These are phyloP conservation scores for Beauveria rudraprayagi DNA, from an alignment of 2,329 filamentous ascomycete genomes.

Conservation along the genomic window DNA sequence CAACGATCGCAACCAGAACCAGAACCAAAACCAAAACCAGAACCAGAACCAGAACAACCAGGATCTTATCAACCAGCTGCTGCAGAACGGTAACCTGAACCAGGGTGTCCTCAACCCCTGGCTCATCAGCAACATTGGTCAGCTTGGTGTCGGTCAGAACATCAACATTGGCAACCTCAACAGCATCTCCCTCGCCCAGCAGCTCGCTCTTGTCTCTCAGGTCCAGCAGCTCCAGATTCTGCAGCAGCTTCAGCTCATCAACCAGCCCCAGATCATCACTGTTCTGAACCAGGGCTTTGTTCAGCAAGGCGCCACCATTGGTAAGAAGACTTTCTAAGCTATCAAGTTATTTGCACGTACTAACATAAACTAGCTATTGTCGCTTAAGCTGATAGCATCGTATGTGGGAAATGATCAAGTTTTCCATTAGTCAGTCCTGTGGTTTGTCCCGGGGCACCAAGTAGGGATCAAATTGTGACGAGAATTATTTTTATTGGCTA, in stretches of 20 bases:
- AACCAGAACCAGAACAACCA: conserved; percentile 18
- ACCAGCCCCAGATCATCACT: conserved; percentile 16
- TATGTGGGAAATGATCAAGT: too few species aligned
- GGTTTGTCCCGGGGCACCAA: neutral
- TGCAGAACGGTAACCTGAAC: conserved; percentile 13
- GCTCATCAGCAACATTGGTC: conserved; percentile 20
- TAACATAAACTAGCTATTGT: neutral
- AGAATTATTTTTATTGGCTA: neutral
- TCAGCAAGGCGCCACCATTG: conserved; percentile 15
- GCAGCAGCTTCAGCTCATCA: conserved; percentile 18
- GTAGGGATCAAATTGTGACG: neutral
- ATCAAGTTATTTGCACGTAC: neutral
- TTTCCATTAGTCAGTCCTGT: too few species aligned
- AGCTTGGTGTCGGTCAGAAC: conserved; percentile 21
- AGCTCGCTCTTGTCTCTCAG: conserved; percentile 20
- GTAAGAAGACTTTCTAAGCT: neutral
- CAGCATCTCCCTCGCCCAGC: conserved; percentile 21
- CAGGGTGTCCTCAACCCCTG: conserved; percentile 14
- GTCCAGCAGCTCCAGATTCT: conserved; percentile 21
- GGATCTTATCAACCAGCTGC: conserved; percentile 12
- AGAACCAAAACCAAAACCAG: conserved; percentile 10
- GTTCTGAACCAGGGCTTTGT: conserved; percentile 19
- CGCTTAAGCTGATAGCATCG: neutral
- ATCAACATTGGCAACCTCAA: conserved; percentile 21
- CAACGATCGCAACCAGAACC: conserved; percentile 8